A percentile compares a stretch with the other conserved stretches of the same genome.
These are phyloP conservation scores for Endogone sp. DNA, from an alignment of 192 early-diverging fungal species.

Conservation along the genomic window DNA sequence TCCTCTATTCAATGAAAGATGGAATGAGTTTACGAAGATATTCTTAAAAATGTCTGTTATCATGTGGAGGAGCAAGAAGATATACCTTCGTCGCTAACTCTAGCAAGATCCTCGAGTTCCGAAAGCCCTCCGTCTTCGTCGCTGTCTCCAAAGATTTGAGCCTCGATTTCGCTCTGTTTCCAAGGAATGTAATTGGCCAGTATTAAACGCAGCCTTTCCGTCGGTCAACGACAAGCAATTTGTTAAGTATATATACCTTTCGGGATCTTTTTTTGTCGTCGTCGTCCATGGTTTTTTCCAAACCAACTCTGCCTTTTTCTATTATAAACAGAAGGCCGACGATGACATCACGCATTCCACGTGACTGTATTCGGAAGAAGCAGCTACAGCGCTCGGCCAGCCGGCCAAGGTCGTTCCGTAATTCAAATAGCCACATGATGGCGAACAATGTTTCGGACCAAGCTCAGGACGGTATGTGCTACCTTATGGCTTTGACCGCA, in stretches of 20 bases:
- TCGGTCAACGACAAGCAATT: too few relatives aligned
- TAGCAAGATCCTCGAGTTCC: background rate
- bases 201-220: too few relatives aligned
- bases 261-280: background rate
- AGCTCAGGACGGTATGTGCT: background rate
- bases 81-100: background rate
- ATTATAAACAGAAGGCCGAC: background rate
- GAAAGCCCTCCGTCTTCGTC: background rate
- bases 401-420: too few relatives aligned
- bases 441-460: background rate
- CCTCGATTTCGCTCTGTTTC: constrained; percentile 1
- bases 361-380: background rate
- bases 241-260: background rate
- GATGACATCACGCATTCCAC: background rate
- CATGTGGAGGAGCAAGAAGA: background rate
- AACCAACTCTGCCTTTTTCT: too few relatives aligned
- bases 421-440: background rate
- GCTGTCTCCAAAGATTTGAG: background rate
- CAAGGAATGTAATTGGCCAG: too few relatives aligned
- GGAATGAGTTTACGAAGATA: background rate
- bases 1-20: background rate
- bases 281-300: background rate
- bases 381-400: too few relatives aligned
- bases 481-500: background rate
- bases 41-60: background rate